These are phyloP conservation scores for Coemansia aciculifera DNA, from an alignment of 192 early-diverging fungal genomes.

Conservation along the genomic window DNA sequence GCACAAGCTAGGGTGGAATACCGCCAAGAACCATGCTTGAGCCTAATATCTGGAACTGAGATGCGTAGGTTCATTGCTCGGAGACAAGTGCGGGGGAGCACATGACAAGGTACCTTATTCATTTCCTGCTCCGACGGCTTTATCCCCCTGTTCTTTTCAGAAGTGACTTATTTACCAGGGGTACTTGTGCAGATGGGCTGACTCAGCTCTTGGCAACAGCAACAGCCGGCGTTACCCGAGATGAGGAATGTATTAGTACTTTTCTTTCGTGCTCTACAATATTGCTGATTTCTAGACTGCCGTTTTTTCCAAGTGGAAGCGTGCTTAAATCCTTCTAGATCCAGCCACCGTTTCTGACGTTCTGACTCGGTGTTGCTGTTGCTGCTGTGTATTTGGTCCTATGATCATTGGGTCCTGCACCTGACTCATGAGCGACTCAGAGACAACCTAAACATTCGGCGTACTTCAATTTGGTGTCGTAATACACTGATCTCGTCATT, in stretches of 20 bases:
- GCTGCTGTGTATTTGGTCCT: neutral
- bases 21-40: neutral
- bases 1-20: neutral
- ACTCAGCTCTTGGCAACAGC: neutral
- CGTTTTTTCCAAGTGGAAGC: neutral
- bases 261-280: neutral
- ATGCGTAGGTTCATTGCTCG: neutral
- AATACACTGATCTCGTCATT: neutral
- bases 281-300: neutral
- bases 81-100: neutral
- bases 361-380: neutral
- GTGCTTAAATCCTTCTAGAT: neutral
- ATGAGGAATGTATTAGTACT: neutral
- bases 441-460: neutral
- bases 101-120: neutral
- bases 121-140: neutral
- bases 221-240: neutral
- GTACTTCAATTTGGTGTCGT: neutral
- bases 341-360: neutral
- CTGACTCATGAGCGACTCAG: neutral
- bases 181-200: neutral
- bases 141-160: neutral
- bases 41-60: neutral
- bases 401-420: neutral
- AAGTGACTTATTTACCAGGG: neutral